phyloP scores from a whole-genome alignment of 768 basidiomycete genomes.

The Boletus sp. region DNA sequence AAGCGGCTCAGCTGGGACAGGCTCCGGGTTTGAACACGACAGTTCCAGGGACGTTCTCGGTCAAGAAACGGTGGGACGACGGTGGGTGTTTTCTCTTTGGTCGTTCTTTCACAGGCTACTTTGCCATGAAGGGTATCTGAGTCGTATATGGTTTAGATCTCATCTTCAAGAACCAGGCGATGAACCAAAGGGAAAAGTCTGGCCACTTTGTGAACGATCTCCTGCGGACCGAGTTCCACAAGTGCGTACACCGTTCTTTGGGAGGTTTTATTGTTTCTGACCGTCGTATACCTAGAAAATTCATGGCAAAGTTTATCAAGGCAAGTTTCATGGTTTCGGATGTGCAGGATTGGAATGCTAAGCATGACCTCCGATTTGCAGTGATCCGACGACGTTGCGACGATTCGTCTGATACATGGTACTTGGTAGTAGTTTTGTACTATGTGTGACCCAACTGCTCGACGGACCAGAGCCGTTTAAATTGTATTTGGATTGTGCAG shows the following conservation, averaged over 20 bases:
- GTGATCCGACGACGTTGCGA: slow-evolving; percentile 3
- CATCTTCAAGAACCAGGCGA: slow-evolving; percentile 98
- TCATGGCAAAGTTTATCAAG: slow-evolving; percentile 92
- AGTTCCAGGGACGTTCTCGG: slow-evolving; percentile 80
- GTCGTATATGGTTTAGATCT: slow-evolving; percentile 53
- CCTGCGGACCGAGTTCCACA: slow-evolving; percentile 90
- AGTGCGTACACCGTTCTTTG: slow-evolving; percentile 48
- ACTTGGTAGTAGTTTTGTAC: not conserved
- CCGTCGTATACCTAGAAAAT: slow-evolving; percentile 55
- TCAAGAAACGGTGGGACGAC: slow-evolving; percentile 95
- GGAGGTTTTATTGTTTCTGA: slow-evolving; percentile 12
- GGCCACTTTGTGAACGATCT: slow-evolving; percentile 95
- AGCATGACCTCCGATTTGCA: not conserved
- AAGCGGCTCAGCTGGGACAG: slow-evolving; percentile 72
- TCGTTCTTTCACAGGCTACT: not conserved
- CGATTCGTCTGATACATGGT: not conserved
- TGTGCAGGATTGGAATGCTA: not conserved
- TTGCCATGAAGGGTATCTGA: not conserved
- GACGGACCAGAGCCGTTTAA: no score
- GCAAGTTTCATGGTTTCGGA: slow-evolving; percentile 32
- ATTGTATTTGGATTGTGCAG: no score
- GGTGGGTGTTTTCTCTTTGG: slow-evolving; percentile 46
- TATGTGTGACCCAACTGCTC: not conserved
- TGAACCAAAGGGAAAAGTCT: slow-evolving; percentile 57
- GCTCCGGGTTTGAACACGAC: slow-evolving; percentile 71